Percentiles rank a stretch among this genome's conserved stretches.
Conservation (phyloP, 2,329 filamentous ascomycete genomes). For the Fusarium xyrophilum region DNA sequence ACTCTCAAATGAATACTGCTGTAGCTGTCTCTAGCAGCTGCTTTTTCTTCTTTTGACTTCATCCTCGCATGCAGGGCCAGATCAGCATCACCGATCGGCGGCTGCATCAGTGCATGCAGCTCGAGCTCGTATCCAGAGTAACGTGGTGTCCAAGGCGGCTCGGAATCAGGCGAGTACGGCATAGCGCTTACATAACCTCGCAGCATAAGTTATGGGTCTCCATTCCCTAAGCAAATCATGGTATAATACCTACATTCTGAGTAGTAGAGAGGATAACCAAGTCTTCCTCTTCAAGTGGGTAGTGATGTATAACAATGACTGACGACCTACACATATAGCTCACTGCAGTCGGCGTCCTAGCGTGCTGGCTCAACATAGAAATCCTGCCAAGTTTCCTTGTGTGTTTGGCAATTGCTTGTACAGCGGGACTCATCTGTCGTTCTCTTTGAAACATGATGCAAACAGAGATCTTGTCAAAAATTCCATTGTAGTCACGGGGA, state of each 20-base stretch:
- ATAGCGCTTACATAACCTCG: slow-evolving; percentile 1
- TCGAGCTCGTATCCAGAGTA: slow-evolving; percentile 23
- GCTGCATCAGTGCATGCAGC: neutral
- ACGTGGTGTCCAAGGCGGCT: neutral
- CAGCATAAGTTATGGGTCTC: neutral
- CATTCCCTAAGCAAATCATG: neutral
- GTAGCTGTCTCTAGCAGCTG: neutral
- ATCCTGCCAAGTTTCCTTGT: neutral
- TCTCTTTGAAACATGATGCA: neutral
- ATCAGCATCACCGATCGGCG: slow-evolving; percentile 5
- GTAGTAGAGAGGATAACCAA: neutral
- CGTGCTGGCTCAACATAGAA: neutral
- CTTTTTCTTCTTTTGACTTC: neutral
- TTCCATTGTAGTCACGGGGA: neutral
- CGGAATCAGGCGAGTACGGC: neutral
- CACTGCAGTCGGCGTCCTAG: neutral
- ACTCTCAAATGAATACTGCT: slow-evolving; percentile 7
- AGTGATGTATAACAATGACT: neutral
- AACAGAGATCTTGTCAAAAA: neutral
- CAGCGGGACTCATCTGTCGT: neutral
- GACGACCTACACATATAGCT: neutral
- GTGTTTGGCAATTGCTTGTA: neutral
- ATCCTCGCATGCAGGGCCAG: neutral
- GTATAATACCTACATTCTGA: neutral
- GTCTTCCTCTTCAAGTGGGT: neutral